A percentile compares a stretch with the other conserved stretches of the same genome.
Evolutionary conservation across 441 rosid genomes (phyloP).

Genomic region (Dalechampia spathulata): DNA sequence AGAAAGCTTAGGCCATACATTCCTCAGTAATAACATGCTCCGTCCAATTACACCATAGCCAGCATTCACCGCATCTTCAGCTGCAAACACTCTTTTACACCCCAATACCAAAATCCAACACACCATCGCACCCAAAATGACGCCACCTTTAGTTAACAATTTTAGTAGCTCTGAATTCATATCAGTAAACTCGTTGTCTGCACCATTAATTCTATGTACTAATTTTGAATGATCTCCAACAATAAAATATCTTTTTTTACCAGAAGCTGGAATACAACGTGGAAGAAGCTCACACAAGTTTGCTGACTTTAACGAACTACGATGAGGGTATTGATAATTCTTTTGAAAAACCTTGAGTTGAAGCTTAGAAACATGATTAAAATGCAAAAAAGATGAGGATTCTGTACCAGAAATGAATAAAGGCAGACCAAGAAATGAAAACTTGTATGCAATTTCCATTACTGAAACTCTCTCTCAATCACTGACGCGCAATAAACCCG

Average conservation of each 20-base stretch:
- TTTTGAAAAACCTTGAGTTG: constrained; percentile 25
- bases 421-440: constrained; percentile 41
- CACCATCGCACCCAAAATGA: constrained; percentile 55
- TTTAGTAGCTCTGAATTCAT: constrained; percentile 28
- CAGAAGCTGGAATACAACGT: constrained; percentile 13
- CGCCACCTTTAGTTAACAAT: constrained; percentile 39
- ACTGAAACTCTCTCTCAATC: constrained; percentile 9
- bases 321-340: constrained; percentile 22
- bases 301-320: constrained; percentile 11
- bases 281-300: not conserved
- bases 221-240: constrained; percentile 24
- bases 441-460: constrained; percentile 52
- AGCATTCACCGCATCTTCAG: constrained; percentile 52
- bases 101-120: constrained; percentile 55
- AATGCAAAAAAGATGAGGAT: constrained; percentile 26
- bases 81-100: constrained; percentile 60
- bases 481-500: too few relatives aligned
- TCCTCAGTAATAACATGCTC: constrained; percentile 49
- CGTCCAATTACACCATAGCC: constrained; percentile 60
- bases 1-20: constrained; percentile 67
- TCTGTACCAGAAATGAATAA: constrained; percentile 26
- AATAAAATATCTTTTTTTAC: constrained; percentile 20
- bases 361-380: constrained; percentile 30
- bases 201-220: constrained; percentile 25
- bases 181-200: constrained; percentile 15